Evolutionary conservation across 2,329 filamentous ascomycete species (phyloP), one percentile per base, ranked within the genome.

Genomic region (Stylonectria norvegica): DNA sequence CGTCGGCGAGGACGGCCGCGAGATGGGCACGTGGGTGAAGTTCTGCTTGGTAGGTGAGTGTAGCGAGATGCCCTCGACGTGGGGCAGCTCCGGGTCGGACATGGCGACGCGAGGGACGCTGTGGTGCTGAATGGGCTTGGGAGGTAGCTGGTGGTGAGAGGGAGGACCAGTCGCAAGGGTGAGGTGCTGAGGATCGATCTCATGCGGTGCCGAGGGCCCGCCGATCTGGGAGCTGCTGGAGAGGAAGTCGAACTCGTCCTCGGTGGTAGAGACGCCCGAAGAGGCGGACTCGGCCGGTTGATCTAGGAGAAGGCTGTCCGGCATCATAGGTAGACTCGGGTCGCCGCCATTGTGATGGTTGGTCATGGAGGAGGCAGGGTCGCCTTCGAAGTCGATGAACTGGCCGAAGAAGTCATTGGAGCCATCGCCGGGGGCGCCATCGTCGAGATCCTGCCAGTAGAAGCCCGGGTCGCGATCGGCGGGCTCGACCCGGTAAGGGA

Each of bases 61-160:
- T 18, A 73, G 50, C n/a, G 68, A 69, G 47, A 74, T 72, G n/a
- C 66, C 66, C 48, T 72, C 69, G 3, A 74, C 61, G 20, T 64
- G 61, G 7, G 70, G 62, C n/a, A 74, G 59, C 49, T 73, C 70
- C 25, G 68, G 68, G 45, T 74, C 70, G 4, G 70, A 73, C 57
- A 73, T 68, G 42, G 68, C 70, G 17, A 57, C 64, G 11, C 59
- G 59, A 27, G 59, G 59, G 10, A 61, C 43, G 36, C 52, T 47
- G 5, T 51, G 45, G 22, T 50, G 43, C 20, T 53, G 27, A 10
- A 30, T n/a, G n/a, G n/a, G 14, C 6, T 30, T 8, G 15, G 27
- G 27, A 9, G 27, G 27, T 15, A 15, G 8, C 27, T 30, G n/a
- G n/a, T n/a, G n/a, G n/a, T 30, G 27, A 30, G 27, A 30, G 27